Conservation (phyloP, 1,284 basidiomycete species). For the Psilocybe mexicana region DNA sequence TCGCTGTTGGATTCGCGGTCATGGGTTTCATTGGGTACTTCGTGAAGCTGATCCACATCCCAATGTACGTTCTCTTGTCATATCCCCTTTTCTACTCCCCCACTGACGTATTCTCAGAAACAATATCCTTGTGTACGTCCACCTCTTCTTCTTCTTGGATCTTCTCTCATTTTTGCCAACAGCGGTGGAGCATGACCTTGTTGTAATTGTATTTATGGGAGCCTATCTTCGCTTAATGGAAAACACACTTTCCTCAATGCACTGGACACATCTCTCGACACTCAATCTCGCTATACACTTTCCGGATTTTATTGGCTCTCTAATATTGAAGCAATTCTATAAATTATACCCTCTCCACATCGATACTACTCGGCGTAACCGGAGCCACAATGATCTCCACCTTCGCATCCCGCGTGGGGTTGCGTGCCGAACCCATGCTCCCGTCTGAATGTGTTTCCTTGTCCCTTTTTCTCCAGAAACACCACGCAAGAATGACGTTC, state of each 20-base stretch:
- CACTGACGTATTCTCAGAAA: conserved; percentile 54
- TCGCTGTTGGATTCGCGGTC: conserved; percentile 92
- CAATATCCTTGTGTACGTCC: conserved; percentile 90
- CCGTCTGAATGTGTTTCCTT: conserved; percentile 9
- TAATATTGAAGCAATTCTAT: not conserved
- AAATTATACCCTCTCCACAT: not conserved
- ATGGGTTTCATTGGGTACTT: conserved; percentile 99
- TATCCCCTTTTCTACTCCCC: not conserved
- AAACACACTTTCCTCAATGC: not conserved
- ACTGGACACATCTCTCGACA: not conserved
- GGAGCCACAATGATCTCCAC: conserved; percentile 5
- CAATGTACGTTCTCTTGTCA: conserved; percentile 69
- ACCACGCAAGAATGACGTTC: conserved; percentile 19
- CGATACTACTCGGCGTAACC: not conserved
- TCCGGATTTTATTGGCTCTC: not conserved
- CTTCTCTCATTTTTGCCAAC: conserved; percentile 21
- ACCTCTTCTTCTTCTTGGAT: not conserved
- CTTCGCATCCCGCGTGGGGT: conserved; percentile 1
- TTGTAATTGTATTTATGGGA: conserved; percentile 21
- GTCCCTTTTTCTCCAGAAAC: conserved; percentile 11
- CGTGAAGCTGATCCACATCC: conserved; percentile 95
- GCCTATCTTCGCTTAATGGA: conserved; percentile 9
- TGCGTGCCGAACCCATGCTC: conserved; percentile 5
- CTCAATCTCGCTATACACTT: not conserved
- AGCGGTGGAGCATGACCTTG: conserved; percentile 67